These are phyloP conservation scores for Euphorbia schlechtendalii DNA, from an alignment of 441 rosid genomes.

Conservation along the genomic window DNA sequence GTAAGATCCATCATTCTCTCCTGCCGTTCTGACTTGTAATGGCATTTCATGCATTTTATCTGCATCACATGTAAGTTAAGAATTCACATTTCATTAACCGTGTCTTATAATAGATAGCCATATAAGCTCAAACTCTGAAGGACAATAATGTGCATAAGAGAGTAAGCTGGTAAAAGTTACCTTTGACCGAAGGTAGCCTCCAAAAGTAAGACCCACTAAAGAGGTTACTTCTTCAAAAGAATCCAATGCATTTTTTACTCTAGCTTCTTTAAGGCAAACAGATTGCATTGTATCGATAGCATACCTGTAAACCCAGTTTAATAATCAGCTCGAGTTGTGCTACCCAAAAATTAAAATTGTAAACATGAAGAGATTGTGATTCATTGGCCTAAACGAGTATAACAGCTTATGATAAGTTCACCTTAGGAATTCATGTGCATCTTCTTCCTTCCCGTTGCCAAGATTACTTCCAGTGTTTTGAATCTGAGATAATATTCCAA, in stretches of 20 bases:
- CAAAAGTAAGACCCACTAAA: constrained; percentile 78
- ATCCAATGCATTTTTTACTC: constrained; percentile 28
- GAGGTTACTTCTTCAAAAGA: constrained; percentile 69
- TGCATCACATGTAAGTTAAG: constrained; percentile 24
- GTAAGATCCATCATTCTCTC: constrained; percentile 98
- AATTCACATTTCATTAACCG: constrained; percentile 13
- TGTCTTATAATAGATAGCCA: neutral
- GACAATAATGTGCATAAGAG: neutral
- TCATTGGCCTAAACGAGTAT: neutral
- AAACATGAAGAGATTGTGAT: constrained; percentile 8
- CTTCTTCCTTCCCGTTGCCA: constrained; percentile 88
- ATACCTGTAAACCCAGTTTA: constrained; percentile 47
- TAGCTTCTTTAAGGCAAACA: constrained; percentile 65
- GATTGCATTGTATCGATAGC: constrained; percentile 90
- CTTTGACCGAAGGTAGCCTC: constrained; percentile 92
- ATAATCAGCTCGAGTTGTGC: neutral
- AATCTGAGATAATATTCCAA: constrained; percentile 58
- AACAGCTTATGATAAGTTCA: constrained; percentile 16
- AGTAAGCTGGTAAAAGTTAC: constrained; percentile 24
- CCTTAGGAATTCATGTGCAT: constrained; percentile 98
- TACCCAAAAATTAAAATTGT: constrained; percentile 4
- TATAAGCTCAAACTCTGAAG: neutral
- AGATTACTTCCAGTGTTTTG: constrained; percentile 66
- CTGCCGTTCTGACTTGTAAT: constrained; percentile 66
- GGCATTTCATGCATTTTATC: constrained; percentile 91